Evolutionary conservation across 1,284 basidiomycete genomes (phyloP).

Genomic region (Anthracocystis setariae): DNA sequence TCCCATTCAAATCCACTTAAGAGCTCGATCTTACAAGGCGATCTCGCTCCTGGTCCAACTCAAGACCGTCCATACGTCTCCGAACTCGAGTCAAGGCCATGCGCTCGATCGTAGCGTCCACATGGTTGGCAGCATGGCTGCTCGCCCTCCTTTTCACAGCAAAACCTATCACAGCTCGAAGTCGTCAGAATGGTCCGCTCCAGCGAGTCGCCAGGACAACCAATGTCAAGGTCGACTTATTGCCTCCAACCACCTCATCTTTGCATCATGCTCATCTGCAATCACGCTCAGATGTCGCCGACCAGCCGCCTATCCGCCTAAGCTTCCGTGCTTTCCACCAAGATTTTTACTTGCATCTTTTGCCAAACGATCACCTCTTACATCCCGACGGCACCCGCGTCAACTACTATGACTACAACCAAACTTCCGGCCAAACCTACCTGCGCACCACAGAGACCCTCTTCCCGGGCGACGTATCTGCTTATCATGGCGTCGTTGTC

Average conservation of each 20-base stretch:
- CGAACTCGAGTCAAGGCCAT: slow-evolving; percentile 1
- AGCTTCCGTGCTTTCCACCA: slow-evolving; percentile 59
- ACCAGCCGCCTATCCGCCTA: slow-evolving; percentile 43
- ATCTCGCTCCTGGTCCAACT: not conserved
- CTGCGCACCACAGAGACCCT: slow-evolving; percentile 35
- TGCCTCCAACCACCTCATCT: slow-evolving; percentile 8
- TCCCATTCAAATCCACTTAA: not conserved
- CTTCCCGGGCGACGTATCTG: slow-evolving; percentile 49
- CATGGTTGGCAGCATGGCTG: slow-evolving; percentile 30
- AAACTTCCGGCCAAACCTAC: slow-evolving; percentile 33
- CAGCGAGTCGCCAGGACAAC: slow-evolving; percentile 37
- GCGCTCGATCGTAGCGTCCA: slow-evolving; percentile 14
- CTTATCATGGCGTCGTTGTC: slow-evolving; percentile 61
- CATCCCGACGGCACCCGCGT: slow-evolving; percentile 57
- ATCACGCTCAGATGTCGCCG: slow-evolving; percentile 5
- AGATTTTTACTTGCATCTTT: slow-evolving; percentile 54
- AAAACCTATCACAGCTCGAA: slow-evolving; percentile 22
- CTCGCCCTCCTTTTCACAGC: slow-evolving; percentile 18
- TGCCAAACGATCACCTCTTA: slow-evolving; percentile 55
- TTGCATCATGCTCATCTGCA: slow-evolving; percentile 4
- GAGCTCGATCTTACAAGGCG: not conserved
- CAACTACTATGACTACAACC: slow-evolving; percentile 40
- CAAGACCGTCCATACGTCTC: not conserved
- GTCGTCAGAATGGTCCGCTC: slow-evolving; percentile 31
- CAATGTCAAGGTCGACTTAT: slow-evolving; percentile 20